Percentiles rank a stretch among this genome's conserved stretches.
These are phyloP conservation scores for Lignosus rhinocerotis DNA, from an alignment of 1,284 basidiomycete genomes.

Conservation along the genomic window DNA sequence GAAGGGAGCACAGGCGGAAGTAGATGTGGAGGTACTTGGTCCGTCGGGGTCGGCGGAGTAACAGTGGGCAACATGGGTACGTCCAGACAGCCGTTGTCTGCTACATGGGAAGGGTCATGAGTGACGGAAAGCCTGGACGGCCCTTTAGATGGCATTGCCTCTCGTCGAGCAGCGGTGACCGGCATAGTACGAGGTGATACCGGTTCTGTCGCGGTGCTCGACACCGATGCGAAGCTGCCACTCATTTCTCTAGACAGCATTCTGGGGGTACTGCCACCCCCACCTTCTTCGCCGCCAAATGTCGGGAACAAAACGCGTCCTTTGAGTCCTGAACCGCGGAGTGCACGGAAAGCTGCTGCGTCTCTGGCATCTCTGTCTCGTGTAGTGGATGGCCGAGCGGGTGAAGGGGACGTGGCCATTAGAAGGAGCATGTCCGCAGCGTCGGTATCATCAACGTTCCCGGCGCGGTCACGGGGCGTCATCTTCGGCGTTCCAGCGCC, in stretches of 20 bases:
- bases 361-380: constrained; percentile 53
- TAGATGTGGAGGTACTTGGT: constrained; percentile 27
- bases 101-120: not conserved
- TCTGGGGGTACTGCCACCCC: constrained; percentile 16
- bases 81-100: constrained; percentile 10
- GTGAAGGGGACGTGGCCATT: constrained; percentile 79
- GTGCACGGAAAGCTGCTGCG: constrained; percentile 50
- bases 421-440: constrained; percentile 79
- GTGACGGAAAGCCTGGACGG: constrained; percentile 2
- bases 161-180: constrained; percentile 7
- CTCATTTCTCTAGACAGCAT: constrained; percentile 33
- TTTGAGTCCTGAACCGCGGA: constrained; percentile 55
- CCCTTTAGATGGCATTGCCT: not conserved
- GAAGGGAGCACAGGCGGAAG: constrained; percentile 33
- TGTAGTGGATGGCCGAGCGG: constrained; percentile 54
- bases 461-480: constrained; percentile 29
- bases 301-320: constrained; percentile 68
- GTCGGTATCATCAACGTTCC: constrained; percentile 54
- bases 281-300: constrained; percentile 33
- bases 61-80: constrained; percentile 30
- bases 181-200: constrained; percentile 23
- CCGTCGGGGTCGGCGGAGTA: constrained; percentile 41
- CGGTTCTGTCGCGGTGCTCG: constrained; percentile 28
- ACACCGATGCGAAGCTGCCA: constrained; percentile 32
- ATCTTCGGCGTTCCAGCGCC: constrained; percentile 30